A percentile compares a stretch with the other conserved stretches of the same genome.
Conservation (phyloP, 2,329 filamentous ascomycete species). For the Rasamsonia emersonii region DNA sequence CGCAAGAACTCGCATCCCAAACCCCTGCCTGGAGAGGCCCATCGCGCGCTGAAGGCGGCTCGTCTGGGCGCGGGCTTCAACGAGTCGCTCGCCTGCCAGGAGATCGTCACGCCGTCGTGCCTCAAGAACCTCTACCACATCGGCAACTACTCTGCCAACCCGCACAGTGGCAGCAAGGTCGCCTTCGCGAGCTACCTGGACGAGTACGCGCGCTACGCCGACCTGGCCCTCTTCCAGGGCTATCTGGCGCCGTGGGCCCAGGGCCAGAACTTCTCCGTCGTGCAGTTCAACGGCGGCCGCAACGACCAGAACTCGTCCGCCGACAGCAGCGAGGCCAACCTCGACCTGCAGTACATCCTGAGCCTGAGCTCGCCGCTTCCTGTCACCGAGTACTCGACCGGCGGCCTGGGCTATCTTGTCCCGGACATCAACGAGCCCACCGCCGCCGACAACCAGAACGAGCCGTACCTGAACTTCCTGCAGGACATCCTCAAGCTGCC, state of each 20-base stretch:
- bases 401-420: conserved; percentile 44
- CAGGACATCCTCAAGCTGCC: conserved; percentile 23
- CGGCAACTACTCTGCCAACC: conserved; percentile 30
- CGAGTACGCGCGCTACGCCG: conserved; percentile 41
- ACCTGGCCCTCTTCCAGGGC: conserved; percentile 34
- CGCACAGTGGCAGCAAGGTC: conserved; percentile 29
- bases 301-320: conserved; percentile 26
- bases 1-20: conserved; percentile 17
- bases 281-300: conserved; percentile 34
- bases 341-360: conserved; percentile 43
- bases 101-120: conserved; percentile 38
- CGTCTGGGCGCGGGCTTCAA: too few species aligned
- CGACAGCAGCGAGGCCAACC: conserved; percentile 41
- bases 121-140: conserved; percentile 41
- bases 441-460: conserved; percentile 35
- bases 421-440: conserved; percentile 42
- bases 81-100: conserved; percentile 32
- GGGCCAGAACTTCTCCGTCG: conserved; percentile 37
- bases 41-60: conserved; percentile 12
- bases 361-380: conserved; percentile 40
- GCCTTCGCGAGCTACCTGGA: conserved; percentile 42
- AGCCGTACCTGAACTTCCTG: conserved; percentile 35
- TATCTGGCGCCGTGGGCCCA: conserved; percentile 31
- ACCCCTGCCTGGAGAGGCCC: conserved; percentile 12
- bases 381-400: conserved; percentile 44